Conservation (phyloP, 1,284 basidiomycete species). For the Sporisorium graminicola region DNA sequence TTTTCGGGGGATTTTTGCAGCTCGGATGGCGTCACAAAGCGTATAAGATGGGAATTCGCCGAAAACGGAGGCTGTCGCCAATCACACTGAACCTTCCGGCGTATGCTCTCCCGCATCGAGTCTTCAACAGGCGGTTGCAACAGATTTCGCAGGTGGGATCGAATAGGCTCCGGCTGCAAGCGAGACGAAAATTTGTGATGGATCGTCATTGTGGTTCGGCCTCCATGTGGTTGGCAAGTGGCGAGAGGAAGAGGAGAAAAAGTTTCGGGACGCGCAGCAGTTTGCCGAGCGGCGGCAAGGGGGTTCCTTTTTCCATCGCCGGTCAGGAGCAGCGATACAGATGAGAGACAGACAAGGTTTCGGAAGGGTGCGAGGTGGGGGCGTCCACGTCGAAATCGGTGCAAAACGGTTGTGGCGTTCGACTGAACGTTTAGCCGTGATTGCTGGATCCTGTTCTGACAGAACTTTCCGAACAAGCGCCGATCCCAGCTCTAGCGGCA, state of each 20-base stretch:
- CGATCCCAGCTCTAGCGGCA: background rate
- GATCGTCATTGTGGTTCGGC: background rate
- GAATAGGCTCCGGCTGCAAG: too few species aligned
- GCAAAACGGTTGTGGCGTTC: background rate
- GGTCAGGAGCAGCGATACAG: background rate
- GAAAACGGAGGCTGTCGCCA: background rate
- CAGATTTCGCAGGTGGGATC: too few species aligned
- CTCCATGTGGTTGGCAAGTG: background rate
- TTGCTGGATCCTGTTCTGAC: background rate
- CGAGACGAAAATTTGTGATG: background rate
- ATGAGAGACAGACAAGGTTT: too few species aligned
- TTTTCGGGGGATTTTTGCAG: slow-evolving; percentile 32
- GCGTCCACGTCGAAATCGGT: slow-evolving; percentile 3
- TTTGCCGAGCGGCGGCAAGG: background rate
- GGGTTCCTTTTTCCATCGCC: background rate
- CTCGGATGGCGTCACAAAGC: slow-evolving; percentile 18
- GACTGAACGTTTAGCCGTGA: background rate
- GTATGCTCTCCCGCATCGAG: background rate
- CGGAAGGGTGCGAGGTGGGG: background rate
- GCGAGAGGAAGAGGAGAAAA: too few species aligned
- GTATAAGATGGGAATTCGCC: background rate
- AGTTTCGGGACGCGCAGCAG: background rate
- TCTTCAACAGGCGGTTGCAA: background rate
- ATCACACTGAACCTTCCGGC: background rate
- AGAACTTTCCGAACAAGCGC: slow-evolving; percentile 1